Evolutionary conservation across 192 early-diverging fungal genomes (phyloP), one percentile per base, ranked within the genome.

Genomic region (Oehlia diaphana): DNA sequence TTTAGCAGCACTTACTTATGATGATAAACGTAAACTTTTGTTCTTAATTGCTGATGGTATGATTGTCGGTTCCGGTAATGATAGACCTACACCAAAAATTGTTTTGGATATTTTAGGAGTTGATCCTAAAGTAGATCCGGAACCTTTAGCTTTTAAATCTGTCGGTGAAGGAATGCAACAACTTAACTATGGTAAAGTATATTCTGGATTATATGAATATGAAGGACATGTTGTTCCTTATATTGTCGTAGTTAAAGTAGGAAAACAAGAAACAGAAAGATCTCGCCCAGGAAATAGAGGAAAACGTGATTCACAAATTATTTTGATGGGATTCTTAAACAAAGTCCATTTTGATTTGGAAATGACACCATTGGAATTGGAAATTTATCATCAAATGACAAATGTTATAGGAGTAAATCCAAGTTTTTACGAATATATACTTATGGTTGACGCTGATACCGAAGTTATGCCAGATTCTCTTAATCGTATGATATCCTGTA

Each of bases 301-400:
- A 78, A 99, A 99, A 85, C 95, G 97, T 72, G 97, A 99, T 86
- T 98, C 97, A 53, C 97, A 99, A 86, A 88, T 99, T 80, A 90
- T 98, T 70, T 84, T 96, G 72, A 98, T 99, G 93, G 88, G 90
- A 68, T 99, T 97, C 88, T 85, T 99, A 63, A 95, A 92, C 82
- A 91, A 92, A 75, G 96, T 99, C 44, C 94, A 97, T 83, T 97
- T 95, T 85, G 94, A 97, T 76, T 82, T 92, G 42, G 87, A 91
- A 53, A 98, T 99, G 96, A 88, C 91, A 70, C 95, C 96, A 9
- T 87, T 99, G n/a, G 96, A 99, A 83, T 89, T 98, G 65, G 96
- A 99, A 82, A 91, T 99, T 72, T 99, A 93, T 86, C 95, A 97
- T 85, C 95, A 97, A 81, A 96, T 99, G 87, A 96, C 96, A 87